phyloP scores from a whole-genome alignment of 805 yeast genomes.

The Yarrowia hollandica region DNA sequence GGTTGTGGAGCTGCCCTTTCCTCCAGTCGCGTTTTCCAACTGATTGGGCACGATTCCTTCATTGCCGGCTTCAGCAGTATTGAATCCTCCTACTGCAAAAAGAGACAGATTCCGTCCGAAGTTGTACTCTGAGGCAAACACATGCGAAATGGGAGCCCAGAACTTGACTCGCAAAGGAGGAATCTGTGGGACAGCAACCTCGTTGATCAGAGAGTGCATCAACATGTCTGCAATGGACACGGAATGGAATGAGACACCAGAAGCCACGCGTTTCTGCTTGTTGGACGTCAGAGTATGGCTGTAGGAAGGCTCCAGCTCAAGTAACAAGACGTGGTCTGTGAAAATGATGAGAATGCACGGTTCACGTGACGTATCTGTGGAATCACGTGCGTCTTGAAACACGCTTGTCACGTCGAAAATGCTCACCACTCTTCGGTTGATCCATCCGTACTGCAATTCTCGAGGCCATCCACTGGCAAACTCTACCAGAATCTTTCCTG shows the following conservation, averaged over 20 bases:
- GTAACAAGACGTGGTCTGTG: conserved; percentile 56
- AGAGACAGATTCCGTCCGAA: conserved; percentile 40
- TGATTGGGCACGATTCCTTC: neutral
- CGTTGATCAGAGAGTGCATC: conserved; percentile 88
- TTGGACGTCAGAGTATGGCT: neutral
- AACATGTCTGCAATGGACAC: conserved; percentile 75
- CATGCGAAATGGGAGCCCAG: conserved; percentile 64
- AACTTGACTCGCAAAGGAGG: conserved; percentile 69
- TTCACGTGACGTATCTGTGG: no score
- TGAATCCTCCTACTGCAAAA: conserved; percentile 31
- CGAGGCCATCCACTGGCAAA: conserved; percentile 85
- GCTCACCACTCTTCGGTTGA: conserved; percentile 79
- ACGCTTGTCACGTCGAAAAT: conserved; percentile 54
- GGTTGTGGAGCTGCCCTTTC: neutral
- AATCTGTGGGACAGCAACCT: conserved; percentile 66
- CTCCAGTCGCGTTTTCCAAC: neutral
- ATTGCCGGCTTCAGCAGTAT: neutral
- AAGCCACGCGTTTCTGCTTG: neutral
- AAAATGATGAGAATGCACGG: conserved; percentile 50
- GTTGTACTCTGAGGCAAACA: conserved; percentile 52
- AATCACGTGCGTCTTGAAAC: conserved; percentile 37
- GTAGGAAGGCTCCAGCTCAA: neutral
- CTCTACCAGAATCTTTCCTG: conserved; percentile 85
- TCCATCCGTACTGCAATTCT: conserved; percentile 85
- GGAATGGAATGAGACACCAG: conserved; percentile 41